These are phyloP conservation scores for Solanum hybrid DNA, from an alignment of 305 asterid genomes.

Conservation along the genomic window DNA sequence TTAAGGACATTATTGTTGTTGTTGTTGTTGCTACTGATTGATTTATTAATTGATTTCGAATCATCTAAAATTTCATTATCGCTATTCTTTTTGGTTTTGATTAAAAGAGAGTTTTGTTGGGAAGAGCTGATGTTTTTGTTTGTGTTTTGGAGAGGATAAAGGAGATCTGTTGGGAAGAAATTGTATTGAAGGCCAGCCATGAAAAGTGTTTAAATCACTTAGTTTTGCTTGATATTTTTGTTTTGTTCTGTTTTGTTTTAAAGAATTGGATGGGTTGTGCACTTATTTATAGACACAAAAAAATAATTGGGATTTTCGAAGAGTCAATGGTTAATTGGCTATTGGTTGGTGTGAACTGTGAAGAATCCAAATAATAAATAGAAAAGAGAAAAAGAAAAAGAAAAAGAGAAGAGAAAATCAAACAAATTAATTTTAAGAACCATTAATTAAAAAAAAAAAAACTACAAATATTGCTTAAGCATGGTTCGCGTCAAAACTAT, in stretches of 20 bases:
- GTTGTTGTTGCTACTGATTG: neutral
- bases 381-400: neutral
- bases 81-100: neutral
- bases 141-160: conserved; percentile 15
- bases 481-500: neutral
- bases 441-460: neutral
- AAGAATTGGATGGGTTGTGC: neutral
- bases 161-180: conserved; percentile 29
- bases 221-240: neutral
- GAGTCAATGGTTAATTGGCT: neutral
- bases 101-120: conserved; percentile 11
- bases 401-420: neutral
- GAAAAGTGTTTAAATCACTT: neutral
- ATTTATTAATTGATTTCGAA: neutral
- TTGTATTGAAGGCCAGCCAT: conserved; percentile 33
- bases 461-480: neutral
- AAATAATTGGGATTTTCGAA: neutral
- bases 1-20: neutral
- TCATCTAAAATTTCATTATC: conserved; percentile 10
- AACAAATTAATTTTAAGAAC: neutral
- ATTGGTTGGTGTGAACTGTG: neutral
- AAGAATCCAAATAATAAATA: neutral
- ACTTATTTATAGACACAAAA: neutral
- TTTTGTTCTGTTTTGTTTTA: neutral
- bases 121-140: conserved; percentile 3